These are phyloP conservation scores for Starmera amethionina DNA, from an alignment of 805 yeast genomes.

Conservation along the genomic window DNA sequence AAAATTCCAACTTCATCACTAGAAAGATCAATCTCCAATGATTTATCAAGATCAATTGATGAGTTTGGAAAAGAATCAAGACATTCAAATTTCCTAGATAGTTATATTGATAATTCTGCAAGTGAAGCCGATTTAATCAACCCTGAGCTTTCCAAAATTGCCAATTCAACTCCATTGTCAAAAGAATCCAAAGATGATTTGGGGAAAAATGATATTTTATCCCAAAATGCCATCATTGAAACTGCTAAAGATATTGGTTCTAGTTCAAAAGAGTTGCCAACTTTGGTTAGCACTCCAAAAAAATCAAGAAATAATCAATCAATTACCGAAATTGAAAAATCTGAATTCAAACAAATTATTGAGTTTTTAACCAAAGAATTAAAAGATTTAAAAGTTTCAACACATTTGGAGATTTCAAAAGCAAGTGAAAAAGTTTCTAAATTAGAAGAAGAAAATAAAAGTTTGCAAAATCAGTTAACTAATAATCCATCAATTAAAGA, in stretches of 20 bases:
- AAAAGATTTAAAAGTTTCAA: slow-evolving; percentile 28
- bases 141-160: no score
- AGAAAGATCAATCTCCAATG: slow-evolving; percentile 1
- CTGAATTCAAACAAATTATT: slow-evolving; percentile 19
- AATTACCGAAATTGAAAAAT: slow-evolving; percentile 6
- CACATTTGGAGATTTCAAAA: slow-evolving; percentile 40
- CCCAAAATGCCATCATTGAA: slow-evolving; percentile 19
- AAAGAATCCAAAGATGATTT: no score
- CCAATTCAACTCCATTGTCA: no score
- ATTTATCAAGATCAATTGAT: neutral
- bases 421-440: slow-evolving; percentile 46
- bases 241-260: slow-evolving; percentile 17
- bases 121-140: slow-evolving; percentile 3
- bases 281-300: no score
- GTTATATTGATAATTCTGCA: slow-evolving; percentile 12
- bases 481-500: neutral
- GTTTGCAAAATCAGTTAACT: slow-evolving; percentile 11
- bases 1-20: neutral
- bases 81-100: slow-evolving; percentile 21
- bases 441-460: slow-evolving; percentile 31
- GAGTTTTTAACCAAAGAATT: slow-evolving; percentile 24
- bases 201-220: no score
- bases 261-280: no score
- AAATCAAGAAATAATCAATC: no score
- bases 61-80: slow-evolving; percentile 7